phyloP scores from a whole-genome alignment of 1,284 basidiomycete species.

The Ceratobasidium sp. region DNA sequence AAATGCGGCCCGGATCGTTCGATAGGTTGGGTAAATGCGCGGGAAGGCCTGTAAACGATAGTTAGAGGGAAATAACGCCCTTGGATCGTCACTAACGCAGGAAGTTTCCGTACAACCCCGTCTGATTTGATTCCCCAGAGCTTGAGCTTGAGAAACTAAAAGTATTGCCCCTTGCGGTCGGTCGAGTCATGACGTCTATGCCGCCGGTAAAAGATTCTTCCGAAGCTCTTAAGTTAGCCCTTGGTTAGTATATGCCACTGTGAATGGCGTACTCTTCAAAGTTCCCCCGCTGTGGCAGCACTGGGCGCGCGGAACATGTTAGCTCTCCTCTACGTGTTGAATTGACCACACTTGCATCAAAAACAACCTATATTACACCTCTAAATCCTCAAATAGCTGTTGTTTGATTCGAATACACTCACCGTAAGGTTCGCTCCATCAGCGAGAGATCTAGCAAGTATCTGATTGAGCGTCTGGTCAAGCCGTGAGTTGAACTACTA shows the following conservation, averaged over 20 bases:
- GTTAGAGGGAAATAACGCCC: neutral
- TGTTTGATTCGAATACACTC: neutral
- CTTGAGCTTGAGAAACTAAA: no score
- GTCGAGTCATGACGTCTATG: no score
- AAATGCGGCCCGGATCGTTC: neutral
- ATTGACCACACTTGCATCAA: conserved; percentile 19
- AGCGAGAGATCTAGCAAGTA: neutral
- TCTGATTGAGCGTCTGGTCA: conserved; percentile 3
- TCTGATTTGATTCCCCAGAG: no score
- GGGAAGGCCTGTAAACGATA: neutral
- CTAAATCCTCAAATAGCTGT: neutral
- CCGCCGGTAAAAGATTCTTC: neutral
- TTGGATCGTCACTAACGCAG: no score
- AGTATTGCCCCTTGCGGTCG: no score
- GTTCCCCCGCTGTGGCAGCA: conserved; percentile 42
- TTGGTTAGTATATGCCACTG: neutral
- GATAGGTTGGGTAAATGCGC: neutral
- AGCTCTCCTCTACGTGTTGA: no score
- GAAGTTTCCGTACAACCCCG: no score
- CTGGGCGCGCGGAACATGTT: neutral
- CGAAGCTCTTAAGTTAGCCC: neutral
- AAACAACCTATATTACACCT: neutral
- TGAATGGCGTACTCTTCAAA: neutral
- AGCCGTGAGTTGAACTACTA: no score
- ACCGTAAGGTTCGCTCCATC: conserved; percentile 31